Conservation (phyloP, 768 basidiomycete species). For the Hypholoma fasciculare region DNA sequence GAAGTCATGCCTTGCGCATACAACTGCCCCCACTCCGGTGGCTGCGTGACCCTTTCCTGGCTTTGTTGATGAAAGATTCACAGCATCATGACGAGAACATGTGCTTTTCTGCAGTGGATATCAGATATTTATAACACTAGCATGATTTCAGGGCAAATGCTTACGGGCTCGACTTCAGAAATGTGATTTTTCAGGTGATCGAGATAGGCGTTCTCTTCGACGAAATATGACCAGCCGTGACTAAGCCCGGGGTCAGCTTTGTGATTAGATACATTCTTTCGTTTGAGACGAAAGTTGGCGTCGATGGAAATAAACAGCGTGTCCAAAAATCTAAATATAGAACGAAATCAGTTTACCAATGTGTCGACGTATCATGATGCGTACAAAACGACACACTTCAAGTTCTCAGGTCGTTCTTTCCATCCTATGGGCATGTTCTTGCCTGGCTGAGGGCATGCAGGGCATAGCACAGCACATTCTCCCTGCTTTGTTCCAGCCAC, state of each 20-base stretch:
- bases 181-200: background rate
- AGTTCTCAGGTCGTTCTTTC: constrained; percentile 4
- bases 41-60: constrained; percentile 20
- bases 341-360: background rate
- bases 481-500: constrained; percentile 13
- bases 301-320: constrained; percentile 21
- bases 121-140: background rate
- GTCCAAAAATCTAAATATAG: constrained; percentile 19
- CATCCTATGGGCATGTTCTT: constrained; percentile 19
- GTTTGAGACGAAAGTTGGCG: constrained; percentile 30
- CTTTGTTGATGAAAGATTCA: constrained; percentile 22
- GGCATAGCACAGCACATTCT: constrained; percentile 20
- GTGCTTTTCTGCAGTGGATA: background rate
- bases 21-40: constrained; percentile 26
- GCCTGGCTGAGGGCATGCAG: constrained; percentile 22
- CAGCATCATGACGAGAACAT: constrained; percentile 16
- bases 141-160: background rate
- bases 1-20: constrained; percentile 31
- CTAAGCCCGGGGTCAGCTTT: background rate
- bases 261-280: constrained; percentile 19
- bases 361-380: background rate
- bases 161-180: background rate
- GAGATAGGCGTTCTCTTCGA: background rate
- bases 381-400: background rate
- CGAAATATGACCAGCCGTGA: background rate